Percentiles rank a stretch among this genome's conserved stretches.
These are phyloP conservation scores for Setaria italica DNA, from an alignment of 202 grass and related monocot species.

Conservation along the genomic window DNA sequence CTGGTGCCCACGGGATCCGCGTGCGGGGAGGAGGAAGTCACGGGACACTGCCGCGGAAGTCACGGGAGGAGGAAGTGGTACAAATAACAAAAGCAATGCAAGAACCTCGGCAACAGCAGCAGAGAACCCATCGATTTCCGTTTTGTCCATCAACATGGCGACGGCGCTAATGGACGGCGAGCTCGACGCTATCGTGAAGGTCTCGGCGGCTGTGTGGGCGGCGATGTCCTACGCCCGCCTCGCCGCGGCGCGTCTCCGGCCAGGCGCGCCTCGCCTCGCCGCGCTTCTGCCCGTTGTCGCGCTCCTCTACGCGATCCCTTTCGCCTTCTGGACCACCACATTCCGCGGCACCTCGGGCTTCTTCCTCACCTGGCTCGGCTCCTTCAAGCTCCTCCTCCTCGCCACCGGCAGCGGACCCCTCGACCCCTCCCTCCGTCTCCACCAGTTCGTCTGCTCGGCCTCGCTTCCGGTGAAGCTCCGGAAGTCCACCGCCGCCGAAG, in stretches of 20 bases:
- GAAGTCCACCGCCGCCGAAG: background rate
- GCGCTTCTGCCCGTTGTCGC: conserved; percentile 57
- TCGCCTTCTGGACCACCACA: conserved; percentile 57
- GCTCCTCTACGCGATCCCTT: conserved; percentile 51
- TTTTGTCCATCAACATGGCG: background rate
- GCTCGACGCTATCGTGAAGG: conserved; percentile 43
- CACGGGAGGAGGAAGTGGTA: background rate
- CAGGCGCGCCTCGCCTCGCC: conserved; percentile 56
- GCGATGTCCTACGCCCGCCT: conserved; percentile 59
- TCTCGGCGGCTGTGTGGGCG: conserved; percentile 24
- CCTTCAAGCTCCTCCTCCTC: conserved; percentile 82
- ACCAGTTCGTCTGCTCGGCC: conserved; percentile 63
- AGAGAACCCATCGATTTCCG: background rate
- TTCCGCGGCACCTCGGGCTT: conserved; percentile 60
- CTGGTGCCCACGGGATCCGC: too few relatives aligned
- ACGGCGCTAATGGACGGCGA: conserved; percentile 43
- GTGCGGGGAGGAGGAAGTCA: background rate
- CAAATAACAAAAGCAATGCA: background rate
- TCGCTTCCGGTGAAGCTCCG: conserved; percentile 75
- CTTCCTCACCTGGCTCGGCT: conserved; percentile 67
- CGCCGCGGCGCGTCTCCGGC: conserved; percentile 39
- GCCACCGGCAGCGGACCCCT: conserved; percentile 60
- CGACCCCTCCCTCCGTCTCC: conserved; percentile 41
- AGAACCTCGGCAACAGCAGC: background rate
- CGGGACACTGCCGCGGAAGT: background rate